Evolutionary conservation across 768 basidiomycete genomes (phyloP).

Genomic region (Suillus brevipes): DNA sequence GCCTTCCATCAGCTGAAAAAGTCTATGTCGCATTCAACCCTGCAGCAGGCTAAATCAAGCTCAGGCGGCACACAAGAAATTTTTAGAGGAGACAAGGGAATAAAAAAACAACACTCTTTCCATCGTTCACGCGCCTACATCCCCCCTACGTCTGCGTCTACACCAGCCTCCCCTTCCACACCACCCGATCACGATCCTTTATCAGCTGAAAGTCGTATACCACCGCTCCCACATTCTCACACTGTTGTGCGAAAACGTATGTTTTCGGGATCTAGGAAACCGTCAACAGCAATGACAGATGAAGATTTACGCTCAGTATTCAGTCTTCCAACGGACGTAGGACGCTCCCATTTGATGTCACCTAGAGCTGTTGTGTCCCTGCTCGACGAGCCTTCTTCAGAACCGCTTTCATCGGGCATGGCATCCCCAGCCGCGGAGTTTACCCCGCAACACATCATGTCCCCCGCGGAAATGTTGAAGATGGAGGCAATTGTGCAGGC

Average conservation of each 20-base stretch:
- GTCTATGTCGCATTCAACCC: constrained; percentile 56
- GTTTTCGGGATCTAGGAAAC: constrained; percentile 61
- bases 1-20: constrained; percentile 38
- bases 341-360: constrained; percentile 26
- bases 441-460: constrained; percentile 65
- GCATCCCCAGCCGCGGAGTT: constrained; percentile 42
- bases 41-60: constrained; percentile 32
- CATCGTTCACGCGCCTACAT: constrained; percentile 56
- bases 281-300: constrained; percentile 50
- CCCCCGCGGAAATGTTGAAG: constrained; percentile 62
- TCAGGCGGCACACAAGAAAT: constrained; percentile 22
- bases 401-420: constrained; percentile 40
- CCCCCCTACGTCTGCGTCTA: constrained; percentile 39
- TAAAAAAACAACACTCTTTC: constrained; percentile 63
- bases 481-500: constrained; percentile 51
- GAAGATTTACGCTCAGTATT: constrained; percentile 59
- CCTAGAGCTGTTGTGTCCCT: constrained; percentile 36
- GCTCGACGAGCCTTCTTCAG: constrained; percentile 48
- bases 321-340: constrained; percentile 49
- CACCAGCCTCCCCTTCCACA: constrained; percentile 13
- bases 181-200: constrained; percentile 10
- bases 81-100: constrained; percentile 30
- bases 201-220: neutral
- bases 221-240: constrained; percentile 7
- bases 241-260: constrained; percentile 49